phyloP scores from a whole-genome alignment of 352 stramenopile genomes.

The Globisporangium echinulatum region DNA sequence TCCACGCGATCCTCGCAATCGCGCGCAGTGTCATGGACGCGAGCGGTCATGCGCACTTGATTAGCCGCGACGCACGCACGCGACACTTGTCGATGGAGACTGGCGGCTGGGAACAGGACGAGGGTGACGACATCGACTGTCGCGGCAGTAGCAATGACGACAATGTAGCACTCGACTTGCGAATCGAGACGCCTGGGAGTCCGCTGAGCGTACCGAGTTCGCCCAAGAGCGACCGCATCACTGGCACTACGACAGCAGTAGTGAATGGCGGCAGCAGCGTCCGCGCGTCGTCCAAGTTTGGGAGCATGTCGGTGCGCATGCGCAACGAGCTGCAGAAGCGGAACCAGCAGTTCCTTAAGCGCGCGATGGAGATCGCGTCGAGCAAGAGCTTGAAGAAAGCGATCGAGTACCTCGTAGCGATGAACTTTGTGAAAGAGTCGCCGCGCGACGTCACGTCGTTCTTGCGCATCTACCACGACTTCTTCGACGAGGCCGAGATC shows the following conservation, averaged over 20 bases:
- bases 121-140: conserved; percentile 19
- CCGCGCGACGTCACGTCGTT: conserved; percentile 92
- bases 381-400: conserved; percentile 85
- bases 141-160: neutral
- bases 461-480: conserved; percentile 90
- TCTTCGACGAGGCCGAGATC: conserved; percentile 89
- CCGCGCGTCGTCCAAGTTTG: conserved; percentile 23
- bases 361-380: conserved; percentile 72
- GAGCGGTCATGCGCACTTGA: conserved; percentile 81
- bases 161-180: neutral
- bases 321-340: conserved; percentile 78
- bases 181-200: neutral
- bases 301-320: conserved; percentile 66
- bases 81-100: conserved; percentile 79
- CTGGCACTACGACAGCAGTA: too few relatives aligned
- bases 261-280: neutral
- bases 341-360: conserved; percentile 75
- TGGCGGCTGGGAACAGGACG: conserved; percentile 81
- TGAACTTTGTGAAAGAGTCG: conserved; percentile 83
- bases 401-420: conserved; percentile 79
- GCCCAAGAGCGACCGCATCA: neutral
- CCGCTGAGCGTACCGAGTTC: conserved; percentile 4
- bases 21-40: conserved; percentile 82
- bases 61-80: conserved; percentile 70
- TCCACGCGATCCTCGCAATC: conserved; percentile 72